These are phyloP conservation scores for Daedaleopsis sinensis DNA, from an alignment of 768 basidiomycete genomes.

Conservation along the genomic window DNA sequence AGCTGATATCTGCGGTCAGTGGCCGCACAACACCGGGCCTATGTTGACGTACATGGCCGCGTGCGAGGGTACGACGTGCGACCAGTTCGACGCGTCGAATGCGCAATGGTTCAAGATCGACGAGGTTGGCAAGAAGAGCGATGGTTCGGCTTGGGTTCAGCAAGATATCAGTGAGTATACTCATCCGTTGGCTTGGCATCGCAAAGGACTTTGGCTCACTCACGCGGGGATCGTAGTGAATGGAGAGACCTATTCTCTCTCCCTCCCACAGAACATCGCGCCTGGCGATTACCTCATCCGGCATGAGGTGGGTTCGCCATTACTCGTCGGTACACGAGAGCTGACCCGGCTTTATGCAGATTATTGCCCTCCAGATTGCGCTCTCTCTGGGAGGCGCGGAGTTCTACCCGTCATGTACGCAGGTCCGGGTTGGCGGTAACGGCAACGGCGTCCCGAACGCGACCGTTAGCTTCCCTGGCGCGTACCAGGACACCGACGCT, in stretches of 20 bases:
- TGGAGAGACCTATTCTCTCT: conserved; percentile 27
- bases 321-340: too few species aligned
- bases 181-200: neutral
- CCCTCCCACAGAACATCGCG: conserved; percentile 46
- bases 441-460: conserved; percentile 53
- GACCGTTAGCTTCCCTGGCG: conserved; percentile 67
- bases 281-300: conserved; percentile 77
- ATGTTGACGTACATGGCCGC: too few species aligned
- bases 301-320: conserved; percentile 46
- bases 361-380: conserved; percentile 35
- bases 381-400: conserved; percentile 60
- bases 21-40: conserved; percentile 67
- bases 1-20: conserved; percentile 37
- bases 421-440: conserved; percentile 56
- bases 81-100: conserved; percentile 57
- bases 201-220: neutral
- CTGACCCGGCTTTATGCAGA: conserved; percentile 17
- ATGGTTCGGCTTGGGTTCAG: conserved; percentile 33
- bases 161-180: conserved; percentile 29
- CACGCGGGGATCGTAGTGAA: conserved; percentile 18
- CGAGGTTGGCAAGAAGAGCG: conserved; percentile 30
- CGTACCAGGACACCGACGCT: conserved; percentile 69
- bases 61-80: conserved; percentile 60
- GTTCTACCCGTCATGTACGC: conserved; percentile 75
- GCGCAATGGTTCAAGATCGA: conserved; percentile 49